Percentiles rank a stretch among this genome's conserved stretches.
Conservation (phyloP, 176 grass and related monocot genomes). For the Zoysia japonica region DNA sequence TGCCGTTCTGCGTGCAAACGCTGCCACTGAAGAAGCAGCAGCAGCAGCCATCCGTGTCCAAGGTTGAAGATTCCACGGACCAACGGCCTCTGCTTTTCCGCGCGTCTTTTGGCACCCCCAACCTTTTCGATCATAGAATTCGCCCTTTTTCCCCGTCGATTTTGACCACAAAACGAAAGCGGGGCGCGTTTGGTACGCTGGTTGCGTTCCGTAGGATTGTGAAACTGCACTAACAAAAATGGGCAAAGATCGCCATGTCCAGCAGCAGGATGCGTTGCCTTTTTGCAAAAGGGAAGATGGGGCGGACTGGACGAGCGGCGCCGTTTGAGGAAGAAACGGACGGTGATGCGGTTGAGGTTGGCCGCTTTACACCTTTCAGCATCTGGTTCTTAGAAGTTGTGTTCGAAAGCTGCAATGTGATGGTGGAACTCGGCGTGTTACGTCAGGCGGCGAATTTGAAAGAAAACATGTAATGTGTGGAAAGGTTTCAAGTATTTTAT, state of each 20-base stretch:
- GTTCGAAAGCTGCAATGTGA: neutral
- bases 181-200: neutral
- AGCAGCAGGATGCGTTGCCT: neutral
- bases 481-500: too few relatives aligned
- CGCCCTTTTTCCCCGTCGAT: neutral
- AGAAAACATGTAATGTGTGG: too few relatives aligned
- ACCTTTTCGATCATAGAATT: neutral
- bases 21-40: neutral
- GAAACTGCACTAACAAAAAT: neutral
- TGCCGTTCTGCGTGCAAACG: neutral
- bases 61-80: slow-evolving; percentile 23
- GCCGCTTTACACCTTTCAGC: neutral
- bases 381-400: neutral
- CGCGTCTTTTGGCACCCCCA: neutral
- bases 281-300: neutral
- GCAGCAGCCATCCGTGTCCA: slow-evolving; percentile 5
- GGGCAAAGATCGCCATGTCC: neutral
- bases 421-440: neutral
- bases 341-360: too few relatives aligned
- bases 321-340: neutral
- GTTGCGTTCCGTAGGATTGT: too few relatives aligned
- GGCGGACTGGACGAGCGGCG: neutral
- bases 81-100: slow-evolving; percentile 13
- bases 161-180: neutral
- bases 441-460: neutral